Evolutionary conservation across 805 yeast species (phyloP).

Genomic region (Wickerhamomyces pijperi): DNA sequence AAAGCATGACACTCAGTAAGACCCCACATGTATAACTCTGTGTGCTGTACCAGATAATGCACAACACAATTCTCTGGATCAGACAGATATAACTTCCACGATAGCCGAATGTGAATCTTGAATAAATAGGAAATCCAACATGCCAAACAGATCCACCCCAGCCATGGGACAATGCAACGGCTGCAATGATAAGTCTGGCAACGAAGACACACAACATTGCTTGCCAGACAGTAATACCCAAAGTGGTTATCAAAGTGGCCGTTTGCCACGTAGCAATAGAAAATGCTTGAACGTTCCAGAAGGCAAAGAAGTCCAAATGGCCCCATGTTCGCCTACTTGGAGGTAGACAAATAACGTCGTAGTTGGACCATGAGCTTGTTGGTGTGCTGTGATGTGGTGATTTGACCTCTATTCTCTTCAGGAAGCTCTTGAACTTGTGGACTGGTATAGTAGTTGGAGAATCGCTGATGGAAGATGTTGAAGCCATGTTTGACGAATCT

Average conservation of each 20-base stretch:
- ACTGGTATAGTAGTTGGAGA: too few relatives aligned
- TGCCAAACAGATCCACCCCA: constrained; percentile 38
- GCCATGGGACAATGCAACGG: constrained; percentile 31
- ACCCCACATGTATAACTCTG: too few relatives aligned
- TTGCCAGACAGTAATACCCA: constrained; percentile 23
- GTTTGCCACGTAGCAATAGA: too few relatives aligned
- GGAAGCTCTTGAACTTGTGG: too few relatives aligned
- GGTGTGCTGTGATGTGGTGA: neutral
- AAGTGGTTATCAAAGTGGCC: too few relatives aligned
- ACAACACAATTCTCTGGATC: constrained; percentile 20
- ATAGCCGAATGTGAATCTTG: constrained; percentile 35
- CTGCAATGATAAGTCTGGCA: constrained; percentile 28
- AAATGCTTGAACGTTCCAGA: too few relatives aligned
- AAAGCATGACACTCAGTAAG: too few relatives aligned
- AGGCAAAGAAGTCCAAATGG: constrained; percentile 17
- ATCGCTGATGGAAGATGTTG: too few relatives aligned
- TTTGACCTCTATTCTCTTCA: too few relatives aligned
- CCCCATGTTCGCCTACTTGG: constrained; percentile 37
- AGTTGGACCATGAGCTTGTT: constrained; percentile 2
- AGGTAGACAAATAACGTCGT: constrained; percentile 34
- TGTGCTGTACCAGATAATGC: too few relatives aligned
- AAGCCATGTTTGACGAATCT: too few relatives aligned
- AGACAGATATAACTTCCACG: constrained; percentile 34
- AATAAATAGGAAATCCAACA: constrained; percentile 35
- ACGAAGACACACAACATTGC: constrained; percentile 32